Conservation (phyloP, 2,329 filamentous ascomycete species). For the Pseudocercospora vitis region DNA sequence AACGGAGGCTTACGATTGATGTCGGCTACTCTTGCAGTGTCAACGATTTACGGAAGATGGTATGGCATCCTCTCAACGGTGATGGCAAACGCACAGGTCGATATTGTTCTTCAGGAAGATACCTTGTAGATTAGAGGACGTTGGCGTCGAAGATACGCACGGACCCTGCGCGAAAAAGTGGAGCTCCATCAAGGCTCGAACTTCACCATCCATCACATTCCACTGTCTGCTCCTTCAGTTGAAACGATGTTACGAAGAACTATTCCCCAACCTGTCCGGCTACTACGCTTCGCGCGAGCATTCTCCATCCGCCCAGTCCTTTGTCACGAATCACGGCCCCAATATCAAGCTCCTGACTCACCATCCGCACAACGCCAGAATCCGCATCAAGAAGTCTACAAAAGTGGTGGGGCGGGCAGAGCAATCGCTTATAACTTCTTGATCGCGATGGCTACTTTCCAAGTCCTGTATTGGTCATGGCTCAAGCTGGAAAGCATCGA, state of each 20-base stretch:
- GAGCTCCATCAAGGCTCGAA: too few relatives aligned
- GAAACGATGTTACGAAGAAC: conserved; percentile 8
- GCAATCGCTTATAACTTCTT: conserved; percentile 73
- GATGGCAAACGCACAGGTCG: too few relatives aligned
- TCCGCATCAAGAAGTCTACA: conserved; percentile 63
- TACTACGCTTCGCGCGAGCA: not conserved
- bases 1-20: too few relatives aligned
- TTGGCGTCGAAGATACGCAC: too few relatives aligned
- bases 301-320: not conserved
- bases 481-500: conserved; percentile 72
- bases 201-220: not conserved
- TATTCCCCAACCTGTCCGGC: not conserved
- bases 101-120: too few relatives aligned
- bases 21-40: too few relatives aligned
- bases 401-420: conserved; percentile 61
- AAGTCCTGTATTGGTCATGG: conserved; percentile 74
- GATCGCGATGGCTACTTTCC: conserved; percentile 74
- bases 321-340: conserved; percentile 15
- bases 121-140: too few relatives aligned
- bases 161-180: too few relatives aligned
- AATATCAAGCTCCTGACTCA: conserved; percentile 24
- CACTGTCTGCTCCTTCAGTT: too few relatives aligned
- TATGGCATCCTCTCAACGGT: too few relatives aligned
- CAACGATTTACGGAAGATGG: too few relatives aligned
- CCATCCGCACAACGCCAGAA: conserved; percentile 27